Conservation (phyloP, 192 early-diverging fungal species). For the Coemansia sp. region DNA sequence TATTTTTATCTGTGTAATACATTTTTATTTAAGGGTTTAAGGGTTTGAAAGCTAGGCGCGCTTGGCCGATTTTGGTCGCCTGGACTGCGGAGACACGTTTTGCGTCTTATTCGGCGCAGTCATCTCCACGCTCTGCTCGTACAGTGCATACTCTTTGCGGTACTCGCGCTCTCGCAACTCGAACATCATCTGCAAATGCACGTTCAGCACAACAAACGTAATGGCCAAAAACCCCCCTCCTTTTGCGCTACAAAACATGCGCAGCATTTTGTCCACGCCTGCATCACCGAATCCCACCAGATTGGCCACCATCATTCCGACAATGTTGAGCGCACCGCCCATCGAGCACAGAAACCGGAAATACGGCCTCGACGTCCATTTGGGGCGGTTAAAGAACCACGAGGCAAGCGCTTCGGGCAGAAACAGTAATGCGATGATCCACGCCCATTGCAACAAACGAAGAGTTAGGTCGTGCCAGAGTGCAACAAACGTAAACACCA, state of each 20-base stretch:
- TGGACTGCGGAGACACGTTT: neutral
- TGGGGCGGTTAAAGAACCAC: slow-evolving; percentile 42
- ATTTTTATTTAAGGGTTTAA: too few relatives aligned
- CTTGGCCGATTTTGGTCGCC: neutral
- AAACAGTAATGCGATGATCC: slow-evolving; percentile 84
- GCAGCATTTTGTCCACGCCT: slow-evolving; percentile 74
- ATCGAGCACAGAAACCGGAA: slow-evolving; percentile 78
- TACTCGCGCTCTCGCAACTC: slow-evolving; percentile 77
- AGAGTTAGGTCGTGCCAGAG: slow-evolving; percentile 95
- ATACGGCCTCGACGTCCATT: slow-evolving; percentile 44
- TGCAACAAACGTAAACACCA: slow-evolving; percentile 95
- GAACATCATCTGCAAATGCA: slow-evolving; percentile 76
- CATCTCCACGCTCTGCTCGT: neutral
- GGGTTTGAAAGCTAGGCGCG: too few relatives aligned
- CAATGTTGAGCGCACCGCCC: slow-evolving; percentile 84
- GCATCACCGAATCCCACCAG: slow-evolving; percentile 96
- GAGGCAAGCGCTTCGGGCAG: slow-evolving; percentile 78
- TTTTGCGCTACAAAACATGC: slow-evolving; percentile 56
- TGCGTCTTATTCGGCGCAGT: too few relatives aligned
- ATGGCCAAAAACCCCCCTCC: slow-evolving; percentile 55
- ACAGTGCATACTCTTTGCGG: slow-evolving; percentile 27
- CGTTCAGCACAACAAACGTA: slow-evolving; percentile 59
- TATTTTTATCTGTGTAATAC: too few relatives aligned
- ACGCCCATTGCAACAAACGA: slow-evolving; percentile 85
- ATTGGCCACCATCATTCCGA: slow-evolving; percentile 94